Conservation (phyloP, 129 eudicot genomes). For the Ambrosia artemisiifolia region DNA sequence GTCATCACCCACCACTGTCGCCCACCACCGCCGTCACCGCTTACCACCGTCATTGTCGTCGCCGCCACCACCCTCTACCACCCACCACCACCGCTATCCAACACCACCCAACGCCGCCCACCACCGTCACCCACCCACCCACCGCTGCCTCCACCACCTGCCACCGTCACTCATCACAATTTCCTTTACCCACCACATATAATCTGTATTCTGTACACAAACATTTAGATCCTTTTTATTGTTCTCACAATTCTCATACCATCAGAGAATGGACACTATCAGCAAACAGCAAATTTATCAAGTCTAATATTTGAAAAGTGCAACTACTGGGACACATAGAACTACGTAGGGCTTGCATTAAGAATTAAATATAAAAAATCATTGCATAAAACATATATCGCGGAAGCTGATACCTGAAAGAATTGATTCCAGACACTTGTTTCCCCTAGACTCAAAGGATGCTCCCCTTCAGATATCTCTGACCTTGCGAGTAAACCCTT, state of each 20-base stretch:
- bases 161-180: too few species aligned
- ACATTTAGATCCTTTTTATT: not conserved
- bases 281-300: not conserved
- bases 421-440: conserved; percentile 93
- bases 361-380: not conserved
- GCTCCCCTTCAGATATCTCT: conserved; percentile 74
- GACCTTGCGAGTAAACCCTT: conserved; percentile 88
- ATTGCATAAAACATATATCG: not conserved
- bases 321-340: conserved; percentile 12
- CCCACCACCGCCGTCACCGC: too few species aligned
- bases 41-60: too few species aligned
- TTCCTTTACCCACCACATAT: too few species aligned
- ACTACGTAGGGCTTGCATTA: not conserved
- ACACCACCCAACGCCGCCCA: too few species aligned
- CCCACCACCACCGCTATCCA: too few species aligned
- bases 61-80: too few species aligned
- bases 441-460: conserved; percentile 89
- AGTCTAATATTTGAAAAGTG: not conserved
- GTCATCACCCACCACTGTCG: too few species aligned
- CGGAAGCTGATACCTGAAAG: conserved; percentile 67
- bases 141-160: too few species aligned
- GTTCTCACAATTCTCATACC: conserved; percentile 14
- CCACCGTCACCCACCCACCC: too few species aligned
- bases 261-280: not conserved
- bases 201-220: not conserved